Base-by-base conservation (phyloP, 2,329 filamentous ascomycete species). In the Neobulgaria alba region DNA sequence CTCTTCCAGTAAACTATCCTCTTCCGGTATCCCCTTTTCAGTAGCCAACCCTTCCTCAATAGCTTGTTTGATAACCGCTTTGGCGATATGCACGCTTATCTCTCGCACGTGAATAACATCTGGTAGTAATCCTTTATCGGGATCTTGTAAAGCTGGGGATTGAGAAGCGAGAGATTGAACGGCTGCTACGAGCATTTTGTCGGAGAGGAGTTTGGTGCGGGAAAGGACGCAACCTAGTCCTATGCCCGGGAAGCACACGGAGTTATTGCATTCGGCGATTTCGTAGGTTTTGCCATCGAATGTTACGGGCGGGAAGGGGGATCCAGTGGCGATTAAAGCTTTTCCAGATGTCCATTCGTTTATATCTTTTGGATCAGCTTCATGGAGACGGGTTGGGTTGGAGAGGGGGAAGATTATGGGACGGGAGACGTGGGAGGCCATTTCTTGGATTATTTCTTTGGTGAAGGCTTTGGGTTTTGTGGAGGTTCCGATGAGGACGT, bases 191-290 rank as follows among this genome's bases (percentile, higher is more conserved):
- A 94, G 76, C 77, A 94, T 89, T 47, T 76, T 74, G 46, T 89
- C 79, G 0, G 82, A 83, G 19, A 94, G 63, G 0, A 79, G 68
- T 10, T 66, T 70, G 2, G 82, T 71, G 10, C 85, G 77, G 18
- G 72, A 79, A 1, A 94, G 72, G 0, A 95, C 75, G 5, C 75
- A 75, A 9, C 86, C 88, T 1, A 94, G 77, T 0, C 86, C 87
- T 43, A 94, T 90, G 0, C 86, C 86, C 0, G 87, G 87, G 61
- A 93, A 94, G 12, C 82, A 82, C 23, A 85, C 84, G 1, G 79
- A 83, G 63, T 94, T 94, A 65, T 94, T 94, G 65, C 88, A 94
- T 61, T 94, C 87, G 17, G 85, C 85, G 56, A 73, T 57, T 19
- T 69, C 62, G 43, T 72, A 65, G 5, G 72, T 67, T 0, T 55